phyloP scores from a whole-genome alignment of 352 stramenopile genomes.

The Phytophthora sp. region DNA sequence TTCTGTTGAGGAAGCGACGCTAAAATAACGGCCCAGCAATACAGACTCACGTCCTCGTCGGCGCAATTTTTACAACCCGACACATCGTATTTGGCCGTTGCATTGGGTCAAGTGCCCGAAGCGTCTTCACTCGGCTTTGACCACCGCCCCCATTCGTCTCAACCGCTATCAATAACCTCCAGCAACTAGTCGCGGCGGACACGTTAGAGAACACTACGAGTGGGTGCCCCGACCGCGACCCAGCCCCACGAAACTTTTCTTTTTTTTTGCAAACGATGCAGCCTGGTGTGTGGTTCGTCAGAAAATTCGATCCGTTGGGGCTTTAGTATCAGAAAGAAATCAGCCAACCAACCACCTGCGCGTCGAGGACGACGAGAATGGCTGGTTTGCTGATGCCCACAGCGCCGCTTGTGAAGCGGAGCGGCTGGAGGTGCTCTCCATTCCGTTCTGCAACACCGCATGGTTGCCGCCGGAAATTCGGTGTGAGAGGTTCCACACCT shows the following conservation, averaged over 20 bases:
- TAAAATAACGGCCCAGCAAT: constrained; percentile 14
- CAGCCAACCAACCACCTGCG: constrained; percentile 6
- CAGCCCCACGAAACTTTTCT: no score
- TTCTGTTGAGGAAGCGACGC: constrained; percentile 7
- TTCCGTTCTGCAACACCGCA: constrained; percentile 27
- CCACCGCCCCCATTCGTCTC: constrained; percentile 1
- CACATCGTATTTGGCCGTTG: constrained; percentile 15
- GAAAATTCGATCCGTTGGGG: constrained; percentile 18
- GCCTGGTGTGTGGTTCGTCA: constrained; percentile 7
- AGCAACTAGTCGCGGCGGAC: not conserved
- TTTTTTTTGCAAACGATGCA: constrained; percentile 14
- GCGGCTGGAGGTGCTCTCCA: constrained; percentile 15
- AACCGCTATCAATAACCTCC: constrained; percentile 20
- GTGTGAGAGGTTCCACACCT: constrained; percentile 21
- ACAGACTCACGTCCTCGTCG: not conserved
- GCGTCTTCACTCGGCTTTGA: constrained; percentile 13
- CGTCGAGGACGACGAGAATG: constrained; percentile 2
- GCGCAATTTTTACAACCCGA: constrained; percentile 20
- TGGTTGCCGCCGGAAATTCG: constrained; percentile 20
- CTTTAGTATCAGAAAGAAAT: constrained; percentile 23
- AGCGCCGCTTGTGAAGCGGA: constrained; percentile 11
- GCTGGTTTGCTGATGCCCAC: no score
- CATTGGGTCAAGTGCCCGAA: not conserved
- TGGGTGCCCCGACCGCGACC: no score
- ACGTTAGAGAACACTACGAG: no score